Percentiles rank a stretch among this genome's conserved stretches.
Evolutionary conservation across 345 rosid species (phyloP).

Genomic region (Eucalyptus marginata): DNA sequence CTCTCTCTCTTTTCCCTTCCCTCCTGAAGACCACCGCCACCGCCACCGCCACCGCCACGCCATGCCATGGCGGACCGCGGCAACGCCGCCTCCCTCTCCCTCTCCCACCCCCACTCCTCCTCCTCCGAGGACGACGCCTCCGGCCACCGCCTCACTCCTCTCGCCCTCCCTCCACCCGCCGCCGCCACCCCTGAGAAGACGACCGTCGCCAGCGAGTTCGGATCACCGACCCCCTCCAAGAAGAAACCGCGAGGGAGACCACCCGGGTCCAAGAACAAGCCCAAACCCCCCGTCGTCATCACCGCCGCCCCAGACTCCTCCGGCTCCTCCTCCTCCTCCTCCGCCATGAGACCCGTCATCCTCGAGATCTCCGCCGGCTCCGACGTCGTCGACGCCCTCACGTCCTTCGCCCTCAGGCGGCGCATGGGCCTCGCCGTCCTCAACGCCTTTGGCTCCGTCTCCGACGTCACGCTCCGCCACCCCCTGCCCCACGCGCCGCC

Average conservation of each 20-base stretch:
- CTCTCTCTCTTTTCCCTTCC: background rate
- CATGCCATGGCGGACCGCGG: constrained; percentile 19
- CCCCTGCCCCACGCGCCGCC: constrained; percentile 18
- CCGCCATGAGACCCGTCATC: constrained; percentile 26
- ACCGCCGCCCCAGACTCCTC: constrained; percentile 2
- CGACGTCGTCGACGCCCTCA: constrained; percentile 23
- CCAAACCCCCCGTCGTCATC: constrained; percentile 33
- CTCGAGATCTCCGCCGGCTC: constrained; percentile 44
- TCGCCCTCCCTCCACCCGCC: background rate
- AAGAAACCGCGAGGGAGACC: constrained; percentile 44
- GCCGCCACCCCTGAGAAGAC: background rate
- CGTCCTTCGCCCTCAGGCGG: constrained; percentile 15
- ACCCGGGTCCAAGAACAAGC: constrained; percentile 48
- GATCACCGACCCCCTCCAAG: background rate
- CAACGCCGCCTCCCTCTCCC: constrained; percentile 19
- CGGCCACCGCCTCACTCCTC: constrained; percentile 8
- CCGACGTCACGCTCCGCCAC: constrained; percentile 32
- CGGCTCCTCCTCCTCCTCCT: constrained; percentile 4
- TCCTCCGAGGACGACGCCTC: constrained; percentile 15
- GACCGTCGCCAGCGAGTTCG: background rate
- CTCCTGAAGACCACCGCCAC: background rate
- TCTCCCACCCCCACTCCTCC: background rate
- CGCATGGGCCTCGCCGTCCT: constrained; percentile 14
- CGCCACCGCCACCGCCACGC: background rate
- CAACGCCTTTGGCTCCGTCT: constrained; percentile 32